These are phyloP conservation scores for Sporothrix variecibatus DNA, from an alignment of 2,329 filamentous ascomycete species.

Conservation along the genomic window DNA sequence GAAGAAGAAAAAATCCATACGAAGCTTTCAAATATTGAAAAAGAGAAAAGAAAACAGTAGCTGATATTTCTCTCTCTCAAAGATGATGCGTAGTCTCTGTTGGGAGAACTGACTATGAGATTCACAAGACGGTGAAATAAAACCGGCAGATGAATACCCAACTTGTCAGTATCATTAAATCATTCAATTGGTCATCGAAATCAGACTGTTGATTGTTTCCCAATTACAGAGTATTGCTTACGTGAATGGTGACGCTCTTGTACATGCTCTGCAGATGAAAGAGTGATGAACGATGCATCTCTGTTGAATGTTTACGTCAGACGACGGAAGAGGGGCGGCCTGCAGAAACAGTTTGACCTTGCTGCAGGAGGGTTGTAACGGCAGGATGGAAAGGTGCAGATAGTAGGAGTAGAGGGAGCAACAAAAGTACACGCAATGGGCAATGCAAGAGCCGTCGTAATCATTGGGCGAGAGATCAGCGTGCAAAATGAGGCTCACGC, in stretches of 20 bases:
- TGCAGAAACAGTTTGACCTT: not conserved
- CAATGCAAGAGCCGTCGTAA: not conserved
- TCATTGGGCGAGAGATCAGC: constrained; percentile 5
- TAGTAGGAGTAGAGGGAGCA: not conserved
- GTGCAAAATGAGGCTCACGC: constrained; percentile 3
- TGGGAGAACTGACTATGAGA: too few species aligned
- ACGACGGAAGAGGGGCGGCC: not conserved
- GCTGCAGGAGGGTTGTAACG: not conserved
- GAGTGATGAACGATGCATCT: not conserved
- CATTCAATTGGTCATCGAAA: not conserved
- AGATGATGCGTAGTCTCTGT: too few species aligned
- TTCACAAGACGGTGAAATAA: too few species aligned
- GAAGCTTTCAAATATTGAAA: not conserved
- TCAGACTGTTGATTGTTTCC: not conserved
- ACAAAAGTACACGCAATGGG: not conserved
- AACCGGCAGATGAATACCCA: too few species aligned
- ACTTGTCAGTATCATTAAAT: not conserved
- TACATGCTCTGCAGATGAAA: not conserved
- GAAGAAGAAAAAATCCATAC: not conserved
- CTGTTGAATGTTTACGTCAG: not conserved
- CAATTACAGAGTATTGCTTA: not conserved
- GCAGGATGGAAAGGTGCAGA: not conserved
- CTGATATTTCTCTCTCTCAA: too few species aligned
- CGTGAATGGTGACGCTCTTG: not conserved
- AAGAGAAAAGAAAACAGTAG: not conserved